A percentile compares a stretch with the other conserved stretches of the same genome.
phyloP scores from a whole-genome alignment of 2,329 filamentous ascomycete genomes.

The Verticillium isaacii region DNA sequence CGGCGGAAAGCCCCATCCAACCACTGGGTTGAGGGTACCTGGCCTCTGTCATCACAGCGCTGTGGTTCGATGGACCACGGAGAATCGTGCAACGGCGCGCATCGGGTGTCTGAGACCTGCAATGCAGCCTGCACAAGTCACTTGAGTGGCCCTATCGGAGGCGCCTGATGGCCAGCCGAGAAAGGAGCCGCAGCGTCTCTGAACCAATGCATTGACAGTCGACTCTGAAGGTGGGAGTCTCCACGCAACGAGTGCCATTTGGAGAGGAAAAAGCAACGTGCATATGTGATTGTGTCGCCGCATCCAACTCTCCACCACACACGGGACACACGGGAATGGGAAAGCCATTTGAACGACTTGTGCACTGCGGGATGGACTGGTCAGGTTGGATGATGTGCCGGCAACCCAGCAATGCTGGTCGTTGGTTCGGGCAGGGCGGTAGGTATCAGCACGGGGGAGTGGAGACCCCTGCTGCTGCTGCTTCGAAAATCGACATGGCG shows the following conservation, averaged over 20 bases:
- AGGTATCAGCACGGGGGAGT: no score
- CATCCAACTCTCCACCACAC: neutral
- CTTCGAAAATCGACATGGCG: no score
- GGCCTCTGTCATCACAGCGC: neutral
- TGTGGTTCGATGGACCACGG: neutral
- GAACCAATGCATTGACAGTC: neutral
- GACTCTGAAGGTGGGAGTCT: neutral
- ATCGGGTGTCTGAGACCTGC: neutral
- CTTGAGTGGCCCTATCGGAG: neutral
- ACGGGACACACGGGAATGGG: neutral
- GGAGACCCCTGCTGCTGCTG: no score
- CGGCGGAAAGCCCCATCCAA: neutral
- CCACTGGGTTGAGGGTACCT: neutral
- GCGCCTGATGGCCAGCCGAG: neutral
- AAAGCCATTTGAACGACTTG: neutral
- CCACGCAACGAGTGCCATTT: neutral
- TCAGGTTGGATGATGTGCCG: no score
- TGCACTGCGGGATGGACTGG: neutral
- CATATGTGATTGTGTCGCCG: neutral
- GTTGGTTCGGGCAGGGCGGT: no score
- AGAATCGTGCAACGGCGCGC: neutral
- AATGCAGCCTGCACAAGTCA: neutral
- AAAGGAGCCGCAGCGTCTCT: neutral
- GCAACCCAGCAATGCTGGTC: no score
- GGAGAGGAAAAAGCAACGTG: neutral